Percentiles rank a stretch among this genome's conserved stretches.
Conservation (phyloP, 2,329 filamentous ascomycete genomes). For the Cladosporium sp. region DNA sequence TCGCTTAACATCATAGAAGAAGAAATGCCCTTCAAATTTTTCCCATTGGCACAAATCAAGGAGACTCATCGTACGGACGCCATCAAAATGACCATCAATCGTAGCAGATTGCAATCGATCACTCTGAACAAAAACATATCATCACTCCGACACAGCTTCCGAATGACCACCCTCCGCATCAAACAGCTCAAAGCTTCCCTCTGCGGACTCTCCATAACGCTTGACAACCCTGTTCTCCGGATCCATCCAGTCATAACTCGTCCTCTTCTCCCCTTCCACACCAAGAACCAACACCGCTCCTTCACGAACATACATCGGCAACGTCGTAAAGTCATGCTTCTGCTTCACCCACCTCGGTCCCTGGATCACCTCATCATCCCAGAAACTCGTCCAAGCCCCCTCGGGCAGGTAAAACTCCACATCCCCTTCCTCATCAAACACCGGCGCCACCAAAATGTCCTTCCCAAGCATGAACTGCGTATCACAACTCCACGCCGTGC, state of each 20-base stretch:
- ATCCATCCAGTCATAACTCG: constrained; percentile 37
- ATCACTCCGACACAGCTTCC: not conserved
- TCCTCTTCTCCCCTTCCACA: constrained; percentile 32
- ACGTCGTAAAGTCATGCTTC: constrained; percentile 36
- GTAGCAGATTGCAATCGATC: too few relatives aligned
- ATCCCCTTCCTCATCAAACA: constrained; percentile 59
- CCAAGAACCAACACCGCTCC: constrained; percentile 39
- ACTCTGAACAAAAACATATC: too few relatives aligned
- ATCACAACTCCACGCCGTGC: constrained; percentile 64
- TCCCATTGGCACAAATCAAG: too few relatives aligned
- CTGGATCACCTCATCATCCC: constrained; percentile 36
- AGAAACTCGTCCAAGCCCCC: constrained; percentile 50
- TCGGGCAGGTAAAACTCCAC: constrained; percentile 63
- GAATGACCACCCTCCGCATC: constrained; percentile 28
- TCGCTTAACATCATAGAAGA: not conserved
- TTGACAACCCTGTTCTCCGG: constrained; percentile 33
- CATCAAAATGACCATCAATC: too few relatives aligned
- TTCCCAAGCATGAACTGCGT: constrained; percentile 71
- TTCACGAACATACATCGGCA: constrained; percentile 40
- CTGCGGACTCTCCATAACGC: constrained; percentile 34
- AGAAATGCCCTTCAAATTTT: not conserved
- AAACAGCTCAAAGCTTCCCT: constrained; percentile 33
- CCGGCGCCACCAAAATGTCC: constrained; percentile 59
- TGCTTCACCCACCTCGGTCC: constrained; percentile 44
- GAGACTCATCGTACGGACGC: too few relatives aligned